Percentiles rank a stretch among this genome's conserved stretches.
These are phyloP conservation scores for Ceratocystis colombiana DNA, from an alignment of 2,329 filamentous ascomycete genomes.

Conservation along the genomic window DNA sequence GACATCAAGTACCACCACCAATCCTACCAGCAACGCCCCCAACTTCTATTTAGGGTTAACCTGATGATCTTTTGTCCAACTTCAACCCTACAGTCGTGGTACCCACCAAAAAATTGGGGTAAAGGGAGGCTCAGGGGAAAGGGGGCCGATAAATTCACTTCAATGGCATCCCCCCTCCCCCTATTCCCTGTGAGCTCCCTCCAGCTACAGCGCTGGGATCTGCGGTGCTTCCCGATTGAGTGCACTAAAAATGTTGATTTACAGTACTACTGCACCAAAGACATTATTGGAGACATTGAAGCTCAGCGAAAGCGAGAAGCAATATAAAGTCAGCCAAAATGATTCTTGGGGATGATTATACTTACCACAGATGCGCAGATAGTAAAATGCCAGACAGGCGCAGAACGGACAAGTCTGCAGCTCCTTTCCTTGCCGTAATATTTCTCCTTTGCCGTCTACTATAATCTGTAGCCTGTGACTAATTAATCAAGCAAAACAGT, in stretches of 20 bases:
- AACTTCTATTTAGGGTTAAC: constrained; percentile 2
- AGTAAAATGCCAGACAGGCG: too few relatives aligned
- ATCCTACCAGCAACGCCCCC: too few relatives aligned
- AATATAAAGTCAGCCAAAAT: background rate
- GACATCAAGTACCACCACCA: background rate
- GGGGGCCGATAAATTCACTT: background rate
- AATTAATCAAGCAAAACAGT: too few relatives aligned
- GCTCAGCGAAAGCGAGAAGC: background rate
- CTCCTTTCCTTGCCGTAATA: too few relatives aligned
- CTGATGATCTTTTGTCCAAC: background rate
- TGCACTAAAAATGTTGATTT: background rate
- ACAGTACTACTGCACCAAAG: background rate
- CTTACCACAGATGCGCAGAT: too few relatives aligned
- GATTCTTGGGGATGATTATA: background rate
- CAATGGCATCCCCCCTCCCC: background rate
- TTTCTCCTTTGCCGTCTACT: too few relatives aligned
- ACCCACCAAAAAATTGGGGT: background rate
- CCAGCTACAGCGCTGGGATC: background rate
- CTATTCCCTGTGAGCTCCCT: background rate
- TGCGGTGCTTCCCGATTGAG: background rate
- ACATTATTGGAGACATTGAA: background rate
- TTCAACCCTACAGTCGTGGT: background rate
- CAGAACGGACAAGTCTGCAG: too few relatives aligned
- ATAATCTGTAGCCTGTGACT: too few relatives aligned
- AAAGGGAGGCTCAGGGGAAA: background rate